These are phyloP conservation scores for Withania somnifera DNA, from an alignment of 305 asterid genomes.

Conservation along the genomic window DNA sequence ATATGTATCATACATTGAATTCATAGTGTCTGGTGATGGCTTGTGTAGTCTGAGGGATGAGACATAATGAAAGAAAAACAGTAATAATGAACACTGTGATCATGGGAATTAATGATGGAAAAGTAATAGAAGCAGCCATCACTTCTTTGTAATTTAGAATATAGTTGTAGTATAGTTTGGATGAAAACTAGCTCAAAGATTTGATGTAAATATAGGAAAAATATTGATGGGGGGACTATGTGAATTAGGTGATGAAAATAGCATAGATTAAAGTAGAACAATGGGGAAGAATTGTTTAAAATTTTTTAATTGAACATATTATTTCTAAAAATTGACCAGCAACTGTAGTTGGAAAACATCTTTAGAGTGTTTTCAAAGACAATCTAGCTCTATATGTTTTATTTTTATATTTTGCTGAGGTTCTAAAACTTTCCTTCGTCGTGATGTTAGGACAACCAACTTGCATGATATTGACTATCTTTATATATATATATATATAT, in stretches of 20 bases:
- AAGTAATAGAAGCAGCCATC: constrained; percentile 5
- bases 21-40: constrained; percentile 42
- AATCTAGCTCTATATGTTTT: constrained; percentile 14
- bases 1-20: constrained; percentile 37
- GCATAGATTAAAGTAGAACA: constrained; percentile 4
- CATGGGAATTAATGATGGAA: background rate
- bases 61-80: constrained; percentile 13
- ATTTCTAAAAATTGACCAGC: background rate
- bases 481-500: background rate
- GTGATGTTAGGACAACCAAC: background rate
- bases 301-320: background rate
- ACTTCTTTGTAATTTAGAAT: background rate
- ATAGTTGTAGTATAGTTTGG: constrained; percentile 7
- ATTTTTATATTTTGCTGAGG: background rate
- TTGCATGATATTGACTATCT: background rate
- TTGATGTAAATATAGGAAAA: constrained; percentile 19
- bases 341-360: constrained; percentile 51
- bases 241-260: constrained; percentile 27
- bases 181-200: constrained; percentile 10
- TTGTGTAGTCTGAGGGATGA: constrained; percentile 25
- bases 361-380: constrained; percentile 69
- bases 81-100: constrained; percentile 5
- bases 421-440: constrained; percentile 1
- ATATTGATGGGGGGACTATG: constrained; percentile 11
- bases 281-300: background rate